Evolutionary conservation across 108 stramenopile genomes (phyloP), one percentile per base, ranked within the genome.

Genomic region (Cyclotella atomus): DNA sequence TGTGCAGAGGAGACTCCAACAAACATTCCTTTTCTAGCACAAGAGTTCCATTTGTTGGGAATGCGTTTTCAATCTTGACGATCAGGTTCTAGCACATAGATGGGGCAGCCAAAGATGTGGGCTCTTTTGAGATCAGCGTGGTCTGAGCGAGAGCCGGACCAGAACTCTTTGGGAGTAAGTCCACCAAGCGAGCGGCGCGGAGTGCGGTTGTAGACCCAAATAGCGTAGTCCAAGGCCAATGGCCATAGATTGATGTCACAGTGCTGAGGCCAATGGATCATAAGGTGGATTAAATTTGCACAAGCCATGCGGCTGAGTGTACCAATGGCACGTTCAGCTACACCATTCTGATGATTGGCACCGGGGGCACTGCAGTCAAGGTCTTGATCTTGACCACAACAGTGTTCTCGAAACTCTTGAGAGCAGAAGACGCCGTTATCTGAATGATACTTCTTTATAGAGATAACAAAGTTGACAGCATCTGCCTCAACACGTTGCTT

Each of bases 291-390:
- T 56, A 88, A 29, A 64, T 82, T 81, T 0, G 87, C 70, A 8
- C 87, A 69, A 27, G 84, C 84, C 73, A 60, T 41, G 4, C 16
- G 55, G 41, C 70, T 65, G 29, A 86, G 27, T 0, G 85, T 88
- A 12, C 64, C 56, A 34, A 86, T 84, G n/a, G 79, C 27, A 45
- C 83, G 83, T 60, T 88, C 88, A 20, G 84, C 84, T 0, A 82
- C 71, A 0, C 64, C 85, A 60, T 88, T 88, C 29, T 88, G 85
- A 73, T 88, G 88, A 56, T 88, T 79, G 14, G 85, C 85, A 33
- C 88, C 88, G 14, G 83, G 81, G 0, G 81, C 88, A 33, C 63
- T 45, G 54, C 77, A 84, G 12, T 27, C 33, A 25, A 78, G 60
- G 10, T 16, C n/a, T 62, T 85, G 87, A 2, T 49, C 43, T 7